These are phyloP conservation scores for Mycoemilia scoparia DNA, from an alignment of 192 early-diverging fungal species.

Conservation along the genomic window DNA sequence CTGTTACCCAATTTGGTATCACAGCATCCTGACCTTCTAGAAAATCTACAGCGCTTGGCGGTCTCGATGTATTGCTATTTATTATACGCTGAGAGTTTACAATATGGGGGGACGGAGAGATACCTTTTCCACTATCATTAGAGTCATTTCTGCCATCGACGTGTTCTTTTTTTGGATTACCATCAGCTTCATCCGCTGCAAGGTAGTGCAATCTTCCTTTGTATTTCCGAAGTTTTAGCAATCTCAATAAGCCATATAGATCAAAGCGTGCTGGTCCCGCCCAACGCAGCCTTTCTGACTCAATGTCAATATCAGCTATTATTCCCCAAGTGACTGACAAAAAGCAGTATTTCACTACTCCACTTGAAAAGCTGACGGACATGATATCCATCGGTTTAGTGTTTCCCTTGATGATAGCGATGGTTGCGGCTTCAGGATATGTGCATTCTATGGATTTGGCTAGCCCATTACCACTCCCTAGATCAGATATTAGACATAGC, in stretches of 20 bases:
- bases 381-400: constrained; percentile 34
- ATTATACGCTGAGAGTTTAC: too few relatives aligned
- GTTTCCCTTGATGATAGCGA: constrained; percentile 31
- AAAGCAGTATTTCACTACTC: constrained; percentile 29
- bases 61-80: too few relatives aligned
- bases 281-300: constrained; percentile 37
- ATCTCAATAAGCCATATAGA: constrained; percentile 29
- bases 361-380: constrained; percentile 23
- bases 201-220: constrained; percentile 36
- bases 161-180: background rate
- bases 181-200: constrained; percentile 14
- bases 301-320: constrained; percentile 39
- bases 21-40: constrained; percentile 10
- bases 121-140: too few relatives aligned
- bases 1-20: constrained; percentile 29
- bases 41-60: background rate
- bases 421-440: constrained; percentile 28
- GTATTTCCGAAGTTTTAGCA: constrained; percentile 39
- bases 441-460: constrained; percentile 22
- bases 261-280: constrained; percentile 24
- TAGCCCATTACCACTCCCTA: constrained; percentile 20
- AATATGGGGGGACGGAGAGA: too few relatives aligned
- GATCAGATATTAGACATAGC: too few relatives aligned
- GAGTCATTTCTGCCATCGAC: background rate
- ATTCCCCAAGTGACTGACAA: constrained; percentile 37